These are phyloP conservation scores for Blastomyces gilchristii DNA, from an alignment of 2,329 filamentous ascomycete genomes.

Conservation along the genomic window DNA sequence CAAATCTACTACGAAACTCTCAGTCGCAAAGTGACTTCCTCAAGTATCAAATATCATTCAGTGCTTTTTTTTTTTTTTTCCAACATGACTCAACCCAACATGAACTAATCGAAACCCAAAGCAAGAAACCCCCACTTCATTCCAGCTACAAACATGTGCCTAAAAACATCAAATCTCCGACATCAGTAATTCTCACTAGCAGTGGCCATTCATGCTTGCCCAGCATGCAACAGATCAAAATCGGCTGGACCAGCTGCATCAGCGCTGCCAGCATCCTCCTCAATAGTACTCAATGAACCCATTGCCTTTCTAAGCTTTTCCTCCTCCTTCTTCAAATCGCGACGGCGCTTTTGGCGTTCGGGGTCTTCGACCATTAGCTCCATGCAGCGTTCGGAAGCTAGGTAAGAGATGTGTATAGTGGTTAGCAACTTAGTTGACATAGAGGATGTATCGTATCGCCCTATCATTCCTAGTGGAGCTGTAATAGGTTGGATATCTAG, in stretches of 20 bases:
- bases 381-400: slow-evolving; percentile 27
- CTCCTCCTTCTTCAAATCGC: slow-evolving; percentile 23
- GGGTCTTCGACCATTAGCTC: slow-evolving; percentile 31
- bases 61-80: not conserved
- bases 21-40: not conserved
- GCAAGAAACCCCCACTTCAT: not conserved
- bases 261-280: slow-evolving; percentile 2
- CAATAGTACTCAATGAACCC: slow-evolving; percentile 17
- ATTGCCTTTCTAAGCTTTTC: slow-evolving; percentile 28
- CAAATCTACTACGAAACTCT: not conserved
- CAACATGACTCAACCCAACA: not conserved
- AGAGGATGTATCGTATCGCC: not conserved
- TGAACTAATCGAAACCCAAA: not conserved
- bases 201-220: not conserved
- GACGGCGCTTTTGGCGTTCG: slow-evolving; percentile 26
- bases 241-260: not conserved
- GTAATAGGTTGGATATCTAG: not conserved
- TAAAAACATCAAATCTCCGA: not conserved
- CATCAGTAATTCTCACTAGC: not conserved
- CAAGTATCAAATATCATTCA: not conserved
- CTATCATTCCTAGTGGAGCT: not conserved
- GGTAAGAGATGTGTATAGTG: not conserved
- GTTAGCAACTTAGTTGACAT: not conserved
- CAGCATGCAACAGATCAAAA: not conserved
- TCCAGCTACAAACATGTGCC: not conserved